Evolutionary conservation across 352 stramenopile genomes (phyloP), one percentile per base, ranked within the genome.

Genomic region (Globisporangium solare): DNA sequence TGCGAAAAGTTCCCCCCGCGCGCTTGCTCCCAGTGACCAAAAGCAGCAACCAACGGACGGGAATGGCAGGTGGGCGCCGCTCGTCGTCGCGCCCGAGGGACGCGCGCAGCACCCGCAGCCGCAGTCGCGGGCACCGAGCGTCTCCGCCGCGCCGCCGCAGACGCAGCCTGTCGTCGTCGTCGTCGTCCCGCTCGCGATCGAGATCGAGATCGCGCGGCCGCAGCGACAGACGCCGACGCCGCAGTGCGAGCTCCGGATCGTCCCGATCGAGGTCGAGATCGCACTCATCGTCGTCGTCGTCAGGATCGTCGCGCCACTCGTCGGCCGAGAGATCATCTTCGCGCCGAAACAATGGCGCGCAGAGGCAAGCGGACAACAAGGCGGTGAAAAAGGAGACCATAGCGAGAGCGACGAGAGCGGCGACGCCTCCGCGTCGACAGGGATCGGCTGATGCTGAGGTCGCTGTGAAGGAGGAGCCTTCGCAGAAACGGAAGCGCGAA

Each of bases 211-310:
- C 20, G 31, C 40, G 54, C 17, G 22, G 54, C 17, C 18, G 21
- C 17, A 35, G 17, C 24, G 42, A 42, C 17, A 41, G 32, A 35
- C 43, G 27, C 15, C 12, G 15, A 43, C 43, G 42, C 18, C 48
- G 48, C n/a, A 54, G 48, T 22, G 31, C 17, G 18, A 54, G 48
- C 31, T 43, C 48, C 13, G 10, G n/a, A 7, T 43, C 39, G 47
- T 52, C 47, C 14, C 47, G 52, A n/a, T 48, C 21, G 11, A 53
- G 54, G 14, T 54, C 50, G 46, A 51, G 43, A 0, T 73, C 70
- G 6, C 63, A 58, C 0, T 73, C 64, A 5, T 47, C 50, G 11
- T 68, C 56, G 12, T 65, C 60, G 10, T 51, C 53, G 18, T 60
- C 57, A 1, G 49, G 56, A 35, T 74, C 64, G 18, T 52, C 39